Percentiles rank a stretch among this genome's conserved stretches.
Conservation (phyloP, 495 filamentous ascomycete genomes). For the Geoglossum glabrum region DNA sequence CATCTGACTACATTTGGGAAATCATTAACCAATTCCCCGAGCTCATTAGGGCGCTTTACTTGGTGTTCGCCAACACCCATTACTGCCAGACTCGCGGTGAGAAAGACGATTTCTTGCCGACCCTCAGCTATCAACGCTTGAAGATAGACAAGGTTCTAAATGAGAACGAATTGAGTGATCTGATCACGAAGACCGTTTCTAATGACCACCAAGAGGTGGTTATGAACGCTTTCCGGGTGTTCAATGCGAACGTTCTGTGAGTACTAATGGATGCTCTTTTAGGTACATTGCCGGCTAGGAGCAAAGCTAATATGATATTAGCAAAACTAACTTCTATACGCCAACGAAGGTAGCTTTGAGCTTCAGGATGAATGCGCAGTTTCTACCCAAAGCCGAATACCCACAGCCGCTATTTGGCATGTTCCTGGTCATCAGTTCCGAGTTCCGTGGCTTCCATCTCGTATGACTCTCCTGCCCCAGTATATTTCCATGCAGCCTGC, state of each 20-base stretch:
- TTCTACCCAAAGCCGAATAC: conserved; percentile 82
- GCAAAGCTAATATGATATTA: not conserved
- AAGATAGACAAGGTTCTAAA: conserved; percentile 58
- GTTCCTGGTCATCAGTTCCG: conserved; percentile 93
- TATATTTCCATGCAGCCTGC: not conserved
- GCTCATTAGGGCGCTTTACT: conserved; percentile 71
- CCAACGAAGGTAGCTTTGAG: conserved; percentile 95
- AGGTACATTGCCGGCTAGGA: not conserved
- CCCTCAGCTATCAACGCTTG: conserved; percentile 54
- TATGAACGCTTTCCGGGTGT: conserved; percentile 88
- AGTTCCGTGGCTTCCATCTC: conserved; percentile 92
- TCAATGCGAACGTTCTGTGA: conserved; percentile 61
- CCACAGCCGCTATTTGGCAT: conserved; percentile 88
- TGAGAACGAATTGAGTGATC: conserved; percentile 53
- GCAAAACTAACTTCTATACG: conserved; percentile 98
- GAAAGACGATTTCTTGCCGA: conserved; percentile 61
- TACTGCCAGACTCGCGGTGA: conserved; percentile 64
- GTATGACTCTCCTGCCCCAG: not conserved
- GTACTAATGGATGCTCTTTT: not conserved
- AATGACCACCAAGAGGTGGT: conserved; percentile 98
- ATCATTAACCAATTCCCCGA: conserved; percentile 86
- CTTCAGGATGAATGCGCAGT: conserved; percentile 78
- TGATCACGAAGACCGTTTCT: conserved; percentile 58
- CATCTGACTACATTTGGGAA: conserved; percentile 89
- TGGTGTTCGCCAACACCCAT: conserved; percentile 80